Evolutionary conservation across 441 rosid species (phyloP).

Genomic region (Capsella rubella): DNA sequence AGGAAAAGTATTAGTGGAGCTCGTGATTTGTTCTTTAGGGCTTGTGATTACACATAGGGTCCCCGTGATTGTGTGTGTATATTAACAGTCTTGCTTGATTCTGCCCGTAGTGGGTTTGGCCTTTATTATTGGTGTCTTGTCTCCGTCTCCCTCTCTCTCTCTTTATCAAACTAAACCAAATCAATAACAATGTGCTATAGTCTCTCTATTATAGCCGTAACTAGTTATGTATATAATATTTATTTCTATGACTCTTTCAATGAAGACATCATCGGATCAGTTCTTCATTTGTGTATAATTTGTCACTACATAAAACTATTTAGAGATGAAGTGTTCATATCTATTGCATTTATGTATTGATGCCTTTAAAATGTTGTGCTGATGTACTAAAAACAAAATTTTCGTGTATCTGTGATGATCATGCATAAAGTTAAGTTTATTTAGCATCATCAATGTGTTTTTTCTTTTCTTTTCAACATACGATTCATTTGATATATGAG

Average conservation of each 20-base stretch:
- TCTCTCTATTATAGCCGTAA: not conserved
- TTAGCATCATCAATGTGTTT: not conserved
- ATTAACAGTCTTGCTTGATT: constrained; percentile 32
- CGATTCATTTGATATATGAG: not conserved
- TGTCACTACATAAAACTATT: too few relatives aligned
- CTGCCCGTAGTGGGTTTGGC: constrained; percentile 50
- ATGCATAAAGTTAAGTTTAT: not conserved
- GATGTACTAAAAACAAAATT: not conserved
- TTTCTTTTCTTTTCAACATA: not conserved
- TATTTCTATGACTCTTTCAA: not conserved
- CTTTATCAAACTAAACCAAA: constrained; percentile 5
- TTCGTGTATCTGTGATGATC: not conserved
- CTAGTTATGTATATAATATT: not conserved
- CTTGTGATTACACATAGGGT: constrained; percentile 35
- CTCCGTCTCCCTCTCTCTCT: constrained; percentile 32
- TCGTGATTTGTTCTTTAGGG: constrained; percentile 41
- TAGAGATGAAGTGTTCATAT: not conserved
- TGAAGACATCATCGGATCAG: not conserved
- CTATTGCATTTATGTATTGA: not conserved
- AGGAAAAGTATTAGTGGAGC: constrained; percentile 46
- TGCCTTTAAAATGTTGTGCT: not conserved
- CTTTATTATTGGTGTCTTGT: constrained; percentile 58
- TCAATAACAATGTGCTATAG: constrained; percentile 5
- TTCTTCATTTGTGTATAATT: not conserved
- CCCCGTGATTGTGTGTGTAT: constrained; percentile 26